phyloP scores from a whole-genome alignment of 2,329 filamentous ascomycete species.

The Chalara sp. region DNA sequence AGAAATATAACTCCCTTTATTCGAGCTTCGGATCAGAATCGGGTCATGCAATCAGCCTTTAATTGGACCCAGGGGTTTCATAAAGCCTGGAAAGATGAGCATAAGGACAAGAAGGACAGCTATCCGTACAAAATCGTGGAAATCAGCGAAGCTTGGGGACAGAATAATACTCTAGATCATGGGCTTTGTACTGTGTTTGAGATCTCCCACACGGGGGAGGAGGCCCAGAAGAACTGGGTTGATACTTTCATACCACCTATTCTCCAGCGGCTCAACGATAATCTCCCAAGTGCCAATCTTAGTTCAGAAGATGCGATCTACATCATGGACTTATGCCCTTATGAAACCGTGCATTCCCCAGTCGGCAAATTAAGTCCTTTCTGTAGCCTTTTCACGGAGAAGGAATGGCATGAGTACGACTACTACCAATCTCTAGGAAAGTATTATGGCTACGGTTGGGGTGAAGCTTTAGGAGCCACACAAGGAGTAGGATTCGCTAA shows the following conservation, averaged over 20 bases:
- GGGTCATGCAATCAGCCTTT: conserved; percentile 67
- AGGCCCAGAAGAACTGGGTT: conserved; percentile 51
- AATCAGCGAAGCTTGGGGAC: conserved; percentile 57
- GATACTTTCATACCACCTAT: conserved; percentile 61
- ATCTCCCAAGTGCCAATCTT: conserved; percentile 62
- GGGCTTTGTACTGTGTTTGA: conserved; percentile 67
- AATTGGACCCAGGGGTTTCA: conserved; percentile 75
- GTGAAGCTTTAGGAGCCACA: conserved; percentile 72
- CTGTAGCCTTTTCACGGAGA: conserved; percentile 64
- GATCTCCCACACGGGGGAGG: conserved; percentile 39
- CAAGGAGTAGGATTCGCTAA: conserved; percentile 86
- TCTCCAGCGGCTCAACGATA: conserved; percentile 58
- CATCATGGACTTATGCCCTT: conserved; percentile 87
- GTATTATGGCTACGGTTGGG: conserved; percentile 74
- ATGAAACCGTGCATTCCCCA: conserved; percentile 64
- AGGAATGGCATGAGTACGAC: conserved; percentile 74
- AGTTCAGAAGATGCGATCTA: conserved; percentile 55
- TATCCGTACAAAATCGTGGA: conserved; percentile 53
- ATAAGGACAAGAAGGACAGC: conserved; percentile 28
- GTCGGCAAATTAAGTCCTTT: conserved; percentile 58
- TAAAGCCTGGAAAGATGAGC: conserved; percentile 33
- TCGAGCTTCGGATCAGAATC: conserved; percentile 60
- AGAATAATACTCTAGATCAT: conserved; percentile 80
- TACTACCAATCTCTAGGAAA: conserved; percentile 77
- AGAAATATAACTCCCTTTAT: conserved; percentile 57